Base-by-base conservation (phyloP, 768 basidiomycete genomes). In the Neoboletus brunneissimus region DNA sequence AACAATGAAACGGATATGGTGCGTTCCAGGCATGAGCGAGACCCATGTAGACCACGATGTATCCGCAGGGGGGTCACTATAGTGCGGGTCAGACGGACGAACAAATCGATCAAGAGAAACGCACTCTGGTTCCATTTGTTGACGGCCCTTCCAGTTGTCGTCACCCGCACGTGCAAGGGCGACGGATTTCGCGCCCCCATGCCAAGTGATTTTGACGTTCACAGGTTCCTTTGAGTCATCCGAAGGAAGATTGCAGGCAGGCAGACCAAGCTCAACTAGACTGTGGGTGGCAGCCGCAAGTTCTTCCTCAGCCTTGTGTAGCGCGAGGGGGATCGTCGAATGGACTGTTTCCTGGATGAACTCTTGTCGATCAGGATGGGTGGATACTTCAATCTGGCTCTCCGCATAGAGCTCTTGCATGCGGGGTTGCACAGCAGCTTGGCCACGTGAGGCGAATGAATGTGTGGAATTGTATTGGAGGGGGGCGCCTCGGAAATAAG, bases 1-100 rank as follows among this genome's bases (percentile, higher is more conserved):
- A 57, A 98, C 91, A 61, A 98, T 83, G 78, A 97, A 98, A 55
- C 94, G 91, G 68, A 98, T 81, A 61, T 94, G 91, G 67, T 98
- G 94, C 0, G 94, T 94, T 16, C 96, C 96, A 0, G 94, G 93
- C 11, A 85, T 83, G 0, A 98, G 82, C 5, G 77, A 65, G 27
- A 86, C 74, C 63, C 68, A 69, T 5, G 74, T 65, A 37, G 67
- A 71, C 67, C 74, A 79, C 6, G 69, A 69, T 57, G 67, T 64
- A 44, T 75, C 74, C 4, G 67, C 69, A 48, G 71, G 67, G 4
- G 74, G 64, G 41, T 71, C 58, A 41, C 70, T 72, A 45, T n/a
- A 16, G 25, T 51, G 31, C 41, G 29, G 32, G 47, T 74, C 57
- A 72, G 63, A 46, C n/a, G 11, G 48, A 48, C 16, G 29, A 49